Evolutionary conservation across 1,284 basidiomycete genomes (phyloP).

Genomic region (Termitomyces sp.): DNA sequence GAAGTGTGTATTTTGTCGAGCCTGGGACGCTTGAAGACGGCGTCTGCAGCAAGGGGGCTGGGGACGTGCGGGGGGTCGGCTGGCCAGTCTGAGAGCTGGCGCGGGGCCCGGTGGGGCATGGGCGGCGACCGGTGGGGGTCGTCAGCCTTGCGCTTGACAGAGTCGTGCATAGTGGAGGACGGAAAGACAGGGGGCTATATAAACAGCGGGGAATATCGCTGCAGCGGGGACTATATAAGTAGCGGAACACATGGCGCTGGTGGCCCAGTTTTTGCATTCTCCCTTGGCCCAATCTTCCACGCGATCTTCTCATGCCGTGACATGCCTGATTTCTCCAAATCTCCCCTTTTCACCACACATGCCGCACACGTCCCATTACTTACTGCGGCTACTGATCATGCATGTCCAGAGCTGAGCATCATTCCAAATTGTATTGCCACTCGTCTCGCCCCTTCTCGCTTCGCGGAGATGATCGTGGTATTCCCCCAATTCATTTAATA

Average conservation of each 20-base stretch:
- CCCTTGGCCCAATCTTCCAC: conserved; percentile 16
- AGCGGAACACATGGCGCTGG: conserved; percentile 36
- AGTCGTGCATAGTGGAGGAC: conserved; percentile 43
- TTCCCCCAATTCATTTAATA: conserved; percentile 19
- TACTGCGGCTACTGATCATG: conserved; percentile 12
- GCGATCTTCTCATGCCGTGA: conserved; percentile 29
- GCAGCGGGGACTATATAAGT: conserved; percentile 33
- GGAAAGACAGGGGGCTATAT: conserved; percentile 31
- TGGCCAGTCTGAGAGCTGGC: conserved; percentile 30
- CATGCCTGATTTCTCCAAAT: conserved; percentile 24
- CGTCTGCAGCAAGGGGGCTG: conserved; percentile 25
- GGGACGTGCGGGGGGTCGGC: conserved; percentile 28
- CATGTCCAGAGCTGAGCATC: conserved; percentile 14
- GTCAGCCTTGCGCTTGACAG: conserved; percentile 57
- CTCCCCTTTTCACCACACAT: conserved; percentile 17
- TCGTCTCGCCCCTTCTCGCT: conserved; percentile 9
- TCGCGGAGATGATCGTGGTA: conserved; percentile 30
- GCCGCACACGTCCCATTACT: conserved; percentile 13
- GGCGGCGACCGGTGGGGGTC: conserved; percentile 26
- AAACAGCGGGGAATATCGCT: conserved; percentile 25
- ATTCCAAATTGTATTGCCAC: conserved; percentile 13
- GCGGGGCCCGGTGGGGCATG: conserved; percentile 16
- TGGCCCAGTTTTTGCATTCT: conserved; percentile 15
- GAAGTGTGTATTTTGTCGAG: conserved; percentile 33
- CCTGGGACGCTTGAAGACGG: conserved; percentile 33